Conservation (phyloP, 2,329 filamentous ascomycete species). For the Bipolaris sorokiniana region DNA sequence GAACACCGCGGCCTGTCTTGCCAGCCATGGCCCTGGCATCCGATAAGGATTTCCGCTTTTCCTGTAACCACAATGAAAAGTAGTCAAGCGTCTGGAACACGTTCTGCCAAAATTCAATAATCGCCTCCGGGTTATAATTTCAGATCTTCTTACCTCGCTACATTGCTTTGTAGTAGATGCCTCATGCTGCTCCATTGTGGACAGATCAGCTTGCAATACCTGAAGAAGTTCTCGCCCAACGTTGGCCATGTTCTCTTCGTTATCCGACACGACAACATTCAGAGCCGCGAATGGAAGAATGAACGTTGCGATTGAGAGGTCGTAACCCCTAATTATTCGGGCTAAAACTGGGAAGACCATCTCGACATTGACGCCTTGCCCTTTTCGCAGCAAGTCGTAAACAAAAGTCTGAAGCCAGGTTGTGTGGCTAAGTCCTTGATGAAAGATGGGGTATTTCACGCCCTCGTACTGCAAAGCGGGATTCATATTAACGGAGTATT, state of each 20-base stretch:
- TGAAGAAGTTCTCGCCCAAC: constrained; percentile 75
- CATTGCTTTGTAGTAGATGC: constrained; percentile 81
- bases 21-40: constrained; percentile 51
- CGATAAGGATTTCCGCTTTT: constrained; percentile 64
- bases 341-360: constrained; percentile 82
- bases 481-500: constrained; percentile 68
- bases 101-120: constrained; percentile 61
- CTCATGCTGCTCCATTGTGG: constrained; percentile 61
- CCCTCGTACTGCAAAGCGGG: constrained; percentile 38
- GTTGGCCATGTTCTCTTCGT: constrained; percentile 66
- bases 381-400: constrained; percentile 79
- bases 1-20: constrained; percentile 52
- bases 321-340: constrained; percentile 82
- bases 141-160: constrained; percentile 72
- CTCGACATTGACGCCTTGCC: constrained; percentile 73
- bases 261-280: constrained; percentile 79
- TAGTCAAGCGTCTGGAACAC: constrained; percentile 93
- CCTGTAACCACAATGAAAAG: constrained; percentile 85
- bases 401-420: constrained; percentile 83
- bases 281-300: constrained; percentile 85
- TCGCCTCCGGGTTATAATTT: neutral
- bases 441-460: constrained; percentile 76
- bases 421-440: constrained; percentile 69
- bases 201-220: constrained; percentile 71
- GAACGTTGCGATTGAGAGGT: constrained; percentile 84